Conservation (phyloP, 768 basidiomycete species). For the Fibroporia radiculosa region DNA sequence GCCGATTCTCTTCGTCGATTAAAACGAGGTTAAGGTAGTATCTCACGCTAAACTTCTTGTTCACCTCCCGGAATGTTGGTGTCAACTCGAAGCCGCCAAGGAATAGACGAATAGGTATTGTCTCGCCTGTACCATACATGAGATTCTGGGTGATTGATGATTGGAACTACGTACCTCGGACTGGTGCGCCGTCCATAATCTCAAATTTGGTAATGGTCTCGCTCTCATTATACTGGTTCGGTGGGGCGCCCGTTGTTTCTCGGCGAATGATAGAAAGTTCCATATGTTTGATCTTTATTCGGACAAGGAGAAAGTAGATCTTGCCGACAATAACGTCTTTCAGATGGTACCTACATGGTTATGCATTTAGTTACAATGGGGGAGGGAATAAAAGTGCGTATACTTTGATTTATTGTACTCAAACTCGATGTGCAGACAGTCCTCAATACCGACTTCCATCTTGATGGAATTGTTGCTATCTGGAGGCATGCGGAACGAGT, state of each 20-base stretch:
- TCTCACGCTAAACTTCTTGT: constrained; percentile 97
- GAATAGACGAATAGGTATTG: constrained; percentile 96
- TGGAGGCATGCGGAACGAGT: constrained; percentile 97
- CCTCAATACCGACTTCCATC: constrained; percentile 99
- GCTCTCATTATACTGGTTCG: constrained; percentile 99
- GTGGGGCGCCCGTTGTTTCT: constrained; percentile 93
- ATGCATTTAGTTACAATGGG: neutral
- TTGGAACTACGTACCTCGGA: constrained; percentile 55
- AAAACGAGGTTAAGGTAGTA: constrained; percentile 97
- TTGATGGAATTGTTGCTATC: constrained; percentile 98
- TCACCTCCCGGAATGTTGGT: constrained; percentile 97
- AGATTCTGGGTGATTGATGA: neutral
- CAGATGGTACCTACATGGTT: constrained; percentile 73
- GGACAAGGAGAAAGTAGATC: constrained; percentile 96
- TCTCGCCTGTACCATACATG: constrained; percentile 59
- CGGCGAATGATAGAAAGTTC: constrained; percentile 95
- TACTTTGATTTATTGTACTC: constrained; percentile 99
- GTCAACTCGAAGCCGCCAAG: constrained; percentile 97
- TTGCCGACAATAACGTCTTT: constrained; percentile 99
- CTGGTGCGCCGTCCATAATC: constrained; percentile 98
- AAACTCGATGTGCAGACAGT: constrained; percentile 97
- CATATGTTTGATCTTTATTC: constrained; percentile 99
- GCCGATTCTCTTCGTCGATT: constrained; percentile 95
- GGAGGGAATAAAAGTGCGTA: constrained; percentile 7
- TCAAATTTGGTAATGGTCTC: constrained; percentile 99